Evolutionary conservation across 257 asterid genomes (phyloP).

Genomic region (Linderniella brevidens): DNA sequence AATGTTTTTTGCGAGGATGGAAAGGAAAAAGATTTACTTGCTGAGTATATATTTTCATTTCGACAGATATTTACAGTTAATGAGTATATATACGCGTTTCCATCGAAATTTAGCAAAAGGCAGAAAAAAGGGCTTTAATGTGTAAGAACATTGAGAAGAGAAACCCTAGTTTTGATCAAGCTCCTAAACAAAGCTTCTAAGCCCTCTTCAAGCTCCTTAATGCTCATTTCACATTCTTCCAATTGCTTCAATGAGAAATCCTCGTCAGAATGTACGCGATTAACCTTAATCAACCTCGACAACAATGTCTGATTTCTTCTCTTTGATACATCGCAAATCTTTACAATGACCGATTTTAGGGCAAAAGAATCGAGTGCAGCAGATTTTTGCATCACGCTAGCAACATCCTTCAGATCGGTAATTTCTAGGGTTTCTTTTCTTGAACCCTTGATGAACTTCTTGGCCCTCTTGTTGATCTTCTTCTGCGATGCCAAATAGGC

Average conservation of each 20-base stretch:
- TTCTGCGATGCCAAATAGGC: conserved; percentile 14
- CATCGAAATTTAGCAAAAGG: neutral
- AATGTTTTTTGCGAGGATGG: no score
- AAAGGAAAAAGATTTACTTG: no score
- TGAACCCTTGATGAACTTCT: conserved; percentile 11
- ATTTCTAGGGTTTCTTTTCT: neutral
- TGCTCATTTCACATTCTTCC: neutral
- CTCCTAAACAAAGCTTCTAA: neutral
- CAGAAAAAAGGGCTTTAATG: neutral
- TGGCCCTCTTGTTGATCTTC: conserved; percentile 12
- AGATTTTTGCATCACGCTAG: no score
- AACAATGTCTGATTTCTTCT: neutral
- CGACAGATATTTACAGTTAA: no score
- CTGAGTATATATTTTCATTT: no score
- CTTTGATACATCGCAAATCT: neutral
- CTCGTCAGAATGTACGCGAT: neutral
- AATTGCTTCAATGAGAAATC: neutral
- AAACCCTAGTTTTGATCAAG: conserved; percentile 1
- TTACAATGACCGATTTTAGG: no score
- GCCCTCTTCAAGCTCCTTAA: conserved; percentile 3
- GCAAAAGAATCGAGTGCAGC: no score
- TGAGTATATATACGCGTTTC: no score
- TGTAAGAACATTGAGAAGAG: conserved; percentile 1
- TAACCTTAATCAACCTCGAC: neutral
- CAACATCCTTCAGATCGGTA: no score